Evolutionary conservation across 1,284 basidiomycete genomes (phyloP).

Genomic region (Leccinum fallax): DNA sequence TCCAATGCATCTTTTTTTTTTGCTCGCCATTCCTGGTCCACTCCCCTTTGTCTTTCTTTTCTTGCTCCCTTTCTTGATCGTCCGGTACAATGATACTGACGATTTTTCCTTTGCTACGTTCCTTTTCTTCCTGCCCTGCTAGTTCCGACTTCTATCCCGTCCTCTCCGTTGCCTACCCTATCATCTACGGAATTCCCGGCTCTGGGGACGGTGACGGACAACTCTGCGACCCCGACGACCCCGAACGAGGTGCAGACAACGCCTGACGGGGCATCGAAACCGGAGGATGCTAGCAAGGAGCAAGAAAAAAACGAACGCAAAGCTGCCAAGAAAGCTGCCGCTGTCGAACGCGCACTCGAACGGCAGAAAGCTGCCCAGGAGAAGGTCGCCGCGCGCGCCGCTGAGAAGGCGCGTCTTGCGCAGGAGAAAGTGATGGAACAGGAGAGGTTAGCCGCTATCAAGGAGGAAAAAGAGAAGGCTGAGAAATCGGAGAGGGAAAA

Average conservation of each 20-base stretch:
- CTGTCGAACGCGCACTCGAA: slow-evolving; percentile 61
- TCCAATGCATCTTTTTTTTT: slow-evolving; percentile 2
- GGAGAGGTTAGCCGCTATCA: slow-evolving; percentile 44
- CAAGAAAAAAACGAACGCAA: slow-evolving; percentile 58
- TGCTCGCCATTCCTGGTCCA: slow-evolving; percentile 17
- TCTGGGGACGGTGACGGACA: slow-evolving; percentile 36
- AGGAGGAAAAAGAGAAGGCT: slow-evolving; percentile 43
- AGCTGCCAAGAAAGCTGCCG: slow-evolving; percentile 62
- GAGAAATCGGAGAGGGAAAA: slow-evolving; percentile 42
- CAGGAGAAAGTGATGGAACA: slow-evolving; percentile 46
- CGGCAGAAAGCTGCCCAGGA: slow-evolving; percentile 55
- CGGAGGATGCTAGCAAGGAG: slow-evolving; percentile 39
- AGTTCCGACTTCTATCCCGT: slow-evolving; percentile 48
- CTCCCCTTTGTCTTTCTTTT: slow-evolving; percentile 37
- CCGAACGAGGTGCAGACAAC: slow-evolving; percentile 32
- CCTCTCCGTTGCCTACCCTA: slow-evolving; percentile 55
- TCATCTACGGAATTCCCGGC: slow-evolving; percentile 77
- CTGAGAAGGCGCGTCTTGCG: slow-evolving; percentile 46
- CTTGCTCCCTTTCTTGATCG: slow-evolving; percentile 44
- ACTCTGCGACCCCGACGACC: slow-evolving; percentile 21
- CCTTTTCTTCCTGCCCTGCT: slow-evolving; percentile 29
- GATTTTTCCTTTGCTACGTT: slow-evolving; percentile 41
- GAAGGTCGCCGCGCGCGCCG: slow-evolving; percentile 50
- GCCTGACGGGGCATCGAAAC: slow-evolving; percentile 36
- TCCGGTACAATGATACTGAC: slow-evolving; percentile 53